Base-by-base conservation (phyloP, 331 rosid genomes). In the Arachis monticola region DNA sequence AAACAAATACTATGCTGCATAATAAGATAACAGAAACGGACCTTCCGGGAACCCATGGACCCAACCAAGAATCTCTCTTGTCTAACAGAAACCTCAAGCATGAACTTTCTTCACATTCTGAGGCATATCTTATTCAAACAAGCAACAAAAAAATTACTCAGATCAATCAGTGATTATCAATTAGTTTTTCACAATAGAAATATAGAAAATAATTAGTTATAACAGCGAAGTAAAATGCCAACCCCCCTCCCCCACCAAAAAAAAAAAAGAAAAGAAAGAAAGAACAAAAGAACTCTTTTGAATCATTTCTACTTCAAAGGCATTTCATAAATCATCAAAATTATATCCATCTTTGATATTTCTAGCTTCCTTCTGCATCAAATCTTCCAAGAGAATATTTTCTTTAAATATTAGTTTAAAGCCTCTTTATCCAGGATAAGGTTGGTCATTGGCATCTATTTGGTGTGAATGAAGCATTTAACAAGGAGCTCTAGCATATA, bases 41-140 rank as follows among this genome's bases (percentile, higher is more conserved):
- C 99, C 99, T 94, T 90, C 99, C 99, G 68, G 99, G 99, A 82
- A 88, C 85, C 99, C 99, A 94, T 65, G 99, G 99, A 79, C 99
- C 99, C 91, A 94, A 80, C 97, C 97, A 94, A 62, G 99, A 95
- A 85, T 94, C 99, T 85, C 97, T 86, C 85, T 86, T 94, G 86
- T 94, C 97, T 81, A 92, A 83, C 81, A 94, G 86, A 83, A 80
- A 82, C 92, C 96, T 86, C 92, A 92, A 86, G 88, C 99, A 94
- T 5, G 97, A 90, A 79, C 99, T 94, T 78, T 94, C 99, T 70
- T 90, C 97, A 58, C 88, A 87, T 74, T 95, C 96, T 83, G 86
- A 82, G 77, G 97, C 91, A 85, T 57, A 74, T 64, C 81, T 86
- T 71, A 80, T 79, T 31, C 40, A 79, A 76, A 80, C 65, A 83